Conservation (phyloP, 2,329 filamentous ascomycete species). For the Didymella sp. region DNA sequence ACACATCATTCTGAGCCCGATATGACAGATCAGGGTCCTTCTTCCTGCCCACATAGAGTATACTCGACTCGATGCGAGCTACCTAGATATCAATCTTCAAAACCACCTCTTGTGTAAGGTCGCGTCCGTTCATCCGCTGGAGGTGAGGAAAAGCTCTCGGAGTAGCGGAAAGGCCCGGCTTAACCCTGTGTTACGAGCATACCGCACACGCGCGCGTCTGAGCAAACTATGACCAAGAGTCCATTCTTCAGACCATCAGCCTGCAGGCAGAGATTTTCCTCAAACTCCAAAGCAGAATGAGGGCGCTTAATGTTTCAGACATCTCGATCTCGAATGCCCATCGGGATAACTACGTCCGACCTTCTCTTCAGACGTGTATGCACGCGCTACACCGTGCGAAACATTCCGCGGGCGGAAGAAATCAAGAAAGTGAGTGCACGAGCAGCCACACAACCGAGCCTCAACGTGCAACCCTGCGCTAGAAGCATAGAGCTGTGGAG, state of each 20-base stretch:
- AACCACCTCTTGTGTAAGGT: neutral
- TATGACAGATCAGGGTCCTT: neutral
- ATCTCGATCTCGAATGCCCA: slow-evolving; percentile 5
- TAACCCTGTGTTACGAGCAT: neutral
- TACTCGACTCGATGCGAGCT: slow-evolving; percentile 2
- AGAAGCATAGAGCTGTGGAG: slow-evolving; percentile 7
- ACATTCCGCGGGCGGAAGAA: slow-evolving; percentile 12
- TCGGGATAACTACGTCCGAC: neutral
- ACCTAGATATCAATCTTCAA: neutral
- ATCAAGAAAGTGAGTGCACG: slow-evolving; percentile 1
- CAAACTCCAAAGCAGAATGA: neutral
- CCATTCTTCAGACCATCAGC: slow-evolving; percentile 4
- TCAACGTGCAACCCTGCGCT: slow-evolving; percentile 3
- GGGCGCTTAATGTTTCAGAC: neutral
- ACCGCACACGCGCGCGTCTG: slow-evolving; percentile 10
- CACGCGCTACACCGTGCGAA: neutral
- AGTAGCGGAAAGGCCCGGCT: slow-evolving; percentile 14
- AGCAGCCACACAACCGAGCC: slow-evolving; percentile 6
- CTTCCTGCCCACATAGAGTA: neutral
- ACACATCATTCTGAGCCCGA: neutral
- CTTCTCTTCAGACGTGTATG: slow-evolving; percentile 4
- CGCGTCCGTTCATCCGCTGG: neutral
- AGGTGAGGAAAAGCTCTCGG: slow-evolving; percentile 2
- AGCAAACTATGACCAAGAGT: neutral
- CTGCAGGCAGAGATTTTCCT: slow-evolving; percentile 8